These are phyloP conservation scores for Venturiaceae sp. DNA, from an alignment of 2,329 filamentous ascomycete species.

Conservation along the genomic window DNA sequence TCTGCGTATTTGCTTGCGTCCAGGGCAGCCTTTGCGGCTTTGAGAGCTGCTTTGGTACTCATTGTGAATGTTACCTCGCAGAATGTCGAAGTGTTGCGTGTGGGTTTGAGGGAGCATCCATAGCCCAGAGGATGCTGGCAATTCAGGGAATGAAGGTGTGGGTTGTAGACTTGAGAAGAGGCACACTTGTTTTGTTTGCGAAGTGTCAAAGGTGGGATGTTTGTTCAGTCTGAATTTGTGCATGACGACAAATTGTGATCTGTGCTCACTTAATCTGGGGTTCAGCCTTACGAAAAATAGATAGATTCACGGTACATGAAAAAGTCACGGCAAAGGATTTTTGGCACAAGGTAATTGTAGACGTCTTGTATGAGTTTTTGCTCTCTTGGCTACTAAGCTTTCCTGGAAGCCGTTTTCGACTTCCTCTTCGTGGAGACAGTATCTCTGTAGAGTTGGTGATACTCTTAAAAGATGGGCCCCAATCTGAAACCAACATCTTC, in stretches of 20 bases:
- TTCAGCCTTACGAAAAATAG: neutral
- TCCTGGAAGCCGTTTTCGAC: no score
- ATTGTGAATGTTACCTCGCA: neutral
- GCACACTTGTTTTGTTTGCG: neutral
- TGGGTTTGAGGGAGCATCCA: slow-evolving; percentile 16
- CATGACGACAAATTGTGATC: neutral
- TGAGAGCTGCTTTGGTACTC: slow-evolving; percentile 61
- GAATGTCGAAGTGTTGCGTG: neutral
- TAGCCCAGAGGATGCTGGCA: neutral
- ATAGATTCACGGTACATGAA: no score
- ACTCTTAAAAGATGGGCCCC: no score
- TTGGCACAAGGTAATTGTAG: no score
- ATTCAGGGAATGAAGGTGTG: neutral
- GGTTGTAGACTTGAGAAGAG: neutral
- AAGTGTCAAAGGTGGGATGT: neutral
- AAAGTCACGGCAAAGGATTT: no score
- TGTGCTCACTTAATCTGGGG: neutral
- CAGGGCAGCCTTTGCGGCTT: slow-evolving; percentile 69
- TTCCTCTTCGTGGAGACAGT: no score
- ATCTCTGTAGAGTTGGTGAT: no score
- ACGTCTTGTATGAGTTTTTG: no score
- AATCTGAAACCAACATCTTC: no score
- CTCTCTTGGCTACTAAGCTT: no score
- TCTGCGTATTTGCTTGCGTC: slow-evolving; percentile 71
- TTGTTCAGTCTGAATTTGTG: neutral